These are phyloP conservation scores for Pythium brachiatum DNA, from an alignment of 352 stramenopile genomes.

Conservation along the genomic window DNA sequence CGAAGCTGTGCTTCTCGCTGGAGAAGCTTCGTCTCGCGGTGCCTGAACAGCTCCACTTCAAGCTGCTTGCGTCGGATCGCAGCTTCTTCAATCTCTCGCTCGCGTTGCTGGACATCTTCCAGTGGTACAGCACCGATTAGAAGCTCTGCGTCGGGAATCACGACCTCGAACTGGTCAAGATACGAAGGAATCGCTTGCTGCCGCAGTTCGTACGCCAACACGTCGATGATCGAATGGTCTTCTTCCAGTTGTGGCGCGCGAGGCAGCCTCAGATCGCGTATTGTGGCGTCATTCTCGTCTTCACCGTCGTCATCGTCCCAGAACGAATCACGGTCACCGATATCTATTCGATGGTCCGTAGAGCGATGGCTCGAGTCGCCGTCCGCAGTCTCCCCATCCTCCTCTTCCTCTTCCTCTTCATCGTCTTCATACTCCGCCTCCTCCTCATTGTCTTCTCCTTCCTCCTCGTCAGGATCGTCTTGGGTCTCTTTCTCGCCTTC, in stretches of 20 bases:
- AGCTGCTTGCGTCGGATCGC: conserved; percentile 46
- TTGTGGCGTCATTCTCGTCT: no score
- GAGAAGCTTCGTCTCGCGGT: conserved; percentile 45
- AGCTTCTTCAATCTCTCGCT: conserved; percentile 57
- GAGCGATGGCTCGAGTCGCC: no score
- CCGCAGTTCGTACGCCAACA: conserved; percentile 40
- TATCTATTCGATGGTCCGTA: conserved; percentile 19
- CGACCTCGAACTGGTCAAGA: conserved; percentile 64
- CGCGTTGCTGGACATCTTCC: conserved; percentile 56
- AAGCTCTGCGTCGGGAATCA: conserved; percentile 60
- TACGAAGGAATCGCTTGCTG: conserved; percentile 51
- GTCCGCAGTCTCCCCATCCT: background rate
- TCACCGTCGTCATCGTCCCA: conserved; percentile 36
- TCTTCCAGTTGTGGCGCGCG: background rate
- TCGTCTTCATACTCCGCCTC: background rate
- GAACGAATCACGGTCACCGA: conserved; percentile 29
- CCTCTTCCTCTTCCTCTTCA: conserved; percentile 1
- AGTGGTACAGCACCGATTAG: conserved; percentile 57
- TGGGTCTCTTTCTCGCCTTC: background rate
- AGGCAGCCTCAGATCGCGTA: background rate
- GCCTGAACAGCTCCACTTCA: conserved; percentile 46
- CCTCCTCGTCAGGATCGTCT: background rate
- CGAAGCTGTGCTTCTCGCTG: conserved; percentile 39
- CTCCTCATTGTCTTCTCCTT: background rate
- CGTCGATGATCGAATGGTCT: conserved; percentile 47